Base-by-base conservation (phyloP, 2,329 filamentous ascomycete species). In the Leptosphaerulina australis region DNA sequence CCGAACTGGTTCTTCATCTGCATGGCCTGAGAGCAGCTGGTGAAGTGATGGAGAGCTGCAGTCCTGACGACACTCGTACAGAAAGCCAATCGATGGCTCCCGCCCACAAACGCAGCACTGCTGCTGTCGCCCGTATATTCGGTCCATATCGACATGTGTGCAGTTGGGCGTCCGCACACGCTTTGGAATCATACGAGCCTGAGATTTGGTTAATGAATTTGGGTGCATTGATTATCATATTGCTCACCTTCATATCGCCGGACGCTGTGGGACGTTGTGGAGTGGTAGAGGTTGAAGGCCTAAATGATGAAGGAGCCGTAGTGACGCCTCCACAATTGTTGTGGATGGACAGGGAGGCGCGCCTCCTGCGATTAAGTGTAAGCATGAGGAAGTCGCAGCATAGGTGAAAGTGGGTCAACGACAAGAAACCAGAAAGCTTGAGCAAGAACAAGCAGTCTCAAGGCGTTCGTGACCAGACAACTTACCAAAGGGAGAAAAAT, bases 31-130 rank as follows among this genome's bases (percentile, higher is more conserved):
- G 15, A 59, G 14, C 5, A 53, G 38, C 11, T 48, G 22, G 22
- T 44, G 48, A 2, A 59, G 53, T 14, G 56, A 52, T n/a, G 37
- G 36, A 10, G 37, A 15, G 14, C 41, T 43, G 33, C 34, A 38
- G 21, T 91, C 88, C 66, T 89, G 83, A 10, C 79, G 82, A 70
- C 90, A 94, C 51, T 81, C 78, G 69, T 90, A 94, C 17, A 94
- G 74, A 83, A 87, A 94, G 20, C 88, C 88, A 44, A 86, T 77
- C 12, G 78, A 72, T 0, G 86, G 82, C 1, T 71, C 69, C 30
- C 74, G 73, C 29, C 75, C 74, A 62, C 90, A 94, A 18, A 78
- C 65, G 6, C 79, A 72, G 72, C 90, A 94, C 14, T 69, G 64
- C 21, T 77, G 67, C 15, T 72, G 40, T 12, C 40, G 25, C 80